Evolutionary conservation across 2,329 filamentous ascomycete species (phyloP), one percentile per base, ranked within the genome.

Genomic region (Clarireedia homoeocarpa): DNA sequence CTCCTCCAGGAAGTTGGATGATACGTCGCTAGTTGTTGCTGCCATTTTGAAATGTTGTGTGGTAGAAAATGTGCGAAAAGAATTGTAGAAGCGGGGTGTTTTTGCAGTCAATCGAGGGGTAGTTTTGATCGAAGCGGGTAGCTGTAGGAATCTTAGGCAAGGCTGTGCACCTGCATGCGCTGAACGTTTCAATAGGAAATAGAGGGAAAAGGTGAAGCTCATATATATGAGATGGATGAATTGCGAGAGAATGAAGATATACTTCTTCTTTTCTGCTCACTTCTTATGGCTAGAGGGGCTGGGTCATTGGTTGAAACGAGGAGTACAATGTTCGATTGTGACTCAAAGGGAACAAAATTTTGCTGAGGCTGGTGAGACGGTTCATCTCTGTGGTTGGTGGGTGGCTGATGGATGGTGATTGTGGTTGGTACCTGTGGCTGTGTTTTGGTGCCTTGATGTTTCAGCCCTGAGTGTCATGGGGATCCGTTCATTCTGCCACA

Each of bases 11-110:
- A 48, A 53, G 34, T 48, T 27, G 24, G 56, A 30, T 5, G 51
- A 52, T 17, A 40, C 23, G 55, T 61, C 58, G 48, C 61, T 54
- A 34, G 30, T 34, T 34, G 10, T 14, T 57, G 60, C 59, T 55
- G 64, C 63, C 65, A 67, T 67, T 48, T 38, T 63, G 60, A 52
- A 56, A 30, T 54, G 39, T n/a, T 42, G 52, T 44, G 58, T 56
- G 9, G 17, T 50, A 46, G 57, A 55, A 42, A 59, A 56, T 49
- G 38, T 55, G 59, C 58, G 60, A 55, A 55, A 52, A 23, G 55
- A 58, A 49, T 46, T 48, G 46, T 51, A 23, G 30, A 55, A 26
- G 53, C 50, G 53, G 53, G 53, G 59, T 46, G 40, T 50, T 30
- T 30, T 30, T 34, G 30, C 4, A 34, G 12, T 34, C 15, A 55